Conservation (phyloP, 441 rosid species). For the Pelargonium myrrhifolium region DNA sequence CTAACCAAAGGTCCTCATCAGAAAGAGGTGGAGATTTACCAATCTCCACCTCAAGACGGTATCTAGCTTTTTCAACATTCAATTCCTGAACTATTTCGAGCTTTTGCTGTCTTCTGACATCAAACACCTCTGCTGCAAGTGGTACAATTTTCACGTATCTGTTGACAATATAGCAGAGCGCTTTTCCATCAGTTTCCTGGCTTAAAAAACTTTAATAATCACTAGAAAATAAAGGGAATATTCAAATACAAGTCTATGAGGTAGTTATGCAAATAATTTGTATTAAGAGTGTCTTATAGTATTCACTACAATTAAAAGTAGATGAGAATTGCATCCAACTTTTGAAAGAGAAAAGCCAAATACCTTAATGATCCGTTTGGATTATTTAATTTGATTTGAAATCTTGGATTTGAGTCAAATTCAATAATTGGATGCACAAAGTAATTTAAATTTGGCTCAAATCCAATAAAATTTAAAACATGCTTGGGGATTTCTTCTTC, state of each 20-base stretch:
- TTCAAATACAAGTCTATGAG: background rate
- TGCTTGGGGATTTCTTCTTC: too few species aligned
- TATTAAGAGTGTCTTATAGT: background rate
- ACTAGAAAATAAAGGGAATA: background rate
- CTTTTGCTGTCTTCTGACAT: constrained; percentile 78
- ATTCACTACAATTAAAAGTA: background rate
- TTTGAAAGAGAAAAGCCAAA: background rate
- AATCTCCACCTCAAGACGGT: constrained; percentile 73
- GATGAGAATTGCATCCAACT: background rate
- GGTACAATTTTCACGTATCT: constrained; percentile 94
- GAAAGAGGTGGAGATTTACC: constrained; percentile 96
- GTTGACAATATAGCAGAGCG: constrained; percentile 15
- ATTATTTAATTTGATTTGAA: too few species aligned
- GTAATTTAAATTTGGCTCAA: too few species aligned
- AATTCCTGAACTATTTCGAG: constrained; percentile 79
- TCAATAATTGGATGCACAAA: too few species aligned
- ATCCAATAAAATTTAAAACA: too few species aligned
- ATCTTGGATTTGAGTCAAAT: too few species aligned
- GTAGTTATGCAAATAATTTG: background rate
- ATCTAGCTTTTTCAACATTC: constrained; percentile 65
- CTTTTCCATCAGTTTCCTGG: constrained; percentile 6
- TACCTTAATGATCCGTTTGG: too few species aligned
- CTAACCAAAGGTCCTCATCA: constrained; percentile 86
- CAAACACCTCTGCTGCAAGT: constrained; percentile 79
- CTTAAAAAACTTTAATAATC: background rate